Evolutionary conservation across 495 filamentous ascomycete genomes (phyloP).

Genomic region (Podospora anserina): DNA sequence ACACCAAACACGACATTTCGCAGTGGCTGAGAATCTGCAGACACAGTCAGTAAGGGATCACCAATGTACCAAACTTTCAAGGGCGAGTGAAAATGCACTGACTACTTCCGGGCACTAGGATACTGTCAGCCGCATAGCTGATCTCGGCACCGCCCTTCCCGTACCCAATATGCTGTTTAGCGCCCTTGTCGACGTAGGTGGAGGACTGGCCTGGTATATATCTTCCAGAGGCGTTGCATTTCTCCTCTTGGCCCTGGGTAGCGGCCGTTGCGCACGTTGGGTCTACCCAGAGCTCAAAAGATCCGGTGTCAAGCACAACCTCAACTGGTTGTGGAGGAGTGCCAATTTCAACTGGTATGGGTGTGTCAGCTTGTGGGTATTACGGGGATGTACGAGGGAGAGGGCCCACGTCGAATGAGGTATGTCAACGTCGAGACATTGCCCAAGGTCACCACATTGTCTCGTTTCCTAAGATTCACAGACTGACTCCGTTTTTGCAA

Average conservation of each 20-base stretch:
- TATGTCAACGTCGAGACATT: not conserved
- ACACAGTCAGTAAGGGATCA: not conserved
- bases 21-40: constrained; percentile 14
- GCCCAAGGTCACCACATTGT: not conserved
- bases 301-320: constrained; percentile 42
- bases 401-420: not conserved
- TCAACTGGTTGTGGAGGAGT: constrained; percentile 34
- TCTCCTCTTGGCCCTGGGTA: constrained; percentile 12
- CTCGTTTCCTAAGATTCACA: not conserved
- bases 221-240: constrained; percentile 28
- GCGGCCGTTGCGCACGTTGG: constrained; percentile 30
- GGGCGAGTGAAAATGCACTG: not conserved
- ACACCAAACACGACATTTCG: constrained; percentile 39
- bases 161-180: constrained; percentile 12
- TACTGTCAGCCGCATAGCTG: constrained; percentile 15
- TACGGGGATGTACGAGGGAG: not conserved
- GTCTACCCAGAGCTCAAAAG: constrained; percentile 43
- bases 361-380: not conserved
- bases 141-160: constrained; percentile 22
- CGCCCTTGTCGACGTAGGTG: constrained; percentile 2
- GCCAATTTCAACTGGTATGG: constrained; percentile 16
- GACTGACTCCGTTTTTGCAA: not conserved
- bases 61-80: not conserved
- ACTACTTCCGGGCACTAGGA: constrained; percentile 16
- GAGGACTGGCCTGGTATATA: constrained; percentile 21